phyloP scores from a whole-genome alignment of 75 land plant genomes.

The Sequoiadendron giganteum region DNA sequence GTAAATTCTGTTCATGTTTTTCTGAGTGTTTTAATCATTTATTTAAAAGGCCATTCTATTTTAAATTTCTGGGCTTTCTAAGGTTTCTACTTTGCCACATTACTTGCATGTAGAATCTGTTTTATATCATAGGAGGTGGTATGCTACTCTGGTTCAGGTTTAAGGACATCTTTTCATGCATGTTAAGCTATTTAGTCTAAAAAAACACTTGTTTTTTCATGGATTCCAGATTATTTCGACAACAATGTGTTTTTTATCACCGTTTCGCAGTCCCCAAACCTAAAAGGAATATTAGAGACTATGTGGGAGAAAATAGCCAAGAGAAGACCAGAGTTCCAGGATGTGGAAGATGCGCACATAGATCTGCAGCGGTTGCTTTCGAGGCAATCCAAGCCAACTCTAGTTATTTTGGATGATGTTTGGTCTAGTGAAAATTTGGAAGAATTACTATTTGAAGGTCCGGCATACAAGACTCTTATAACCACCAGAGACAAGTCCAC shows the following conservation, averaged over 20 bases:
- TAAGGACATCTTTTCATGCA: no score
- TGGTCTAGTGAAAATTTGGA: slow-evolving; percentile 42
- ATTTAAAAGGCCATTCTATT: no score
- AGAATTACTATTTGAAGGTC: slow-evolving; percentile 27
- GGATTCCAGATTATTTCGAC: no score
- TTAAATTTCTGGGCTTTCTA: no score
- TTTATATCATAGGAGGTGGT: no score
- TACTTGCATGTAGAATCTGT: no score
- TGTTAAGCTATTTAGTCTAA: no score
- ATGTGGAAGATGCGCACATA: neutral
- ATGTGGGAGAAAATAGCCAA: slow-evolving; percentile 22
- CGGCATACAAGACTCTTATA: slow-evolving; percentile 37
- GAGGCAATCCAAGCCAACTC: neutral
- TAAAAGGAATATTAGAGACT: neutral
- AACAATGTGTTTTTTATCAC: neutral
- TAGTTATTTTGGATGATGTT: neutral
- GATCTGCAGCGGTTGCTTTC: neutral
- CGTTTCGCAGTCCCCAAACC: slow-evolving; percentile 37
- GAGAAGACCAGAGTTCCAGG: neutral
- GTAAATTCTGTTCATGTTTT: no score
- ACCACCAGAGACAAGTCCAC: slow-evolving; percentile 21
- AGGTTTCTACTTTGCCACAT: no score
- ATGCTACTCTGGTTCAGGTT: no score
- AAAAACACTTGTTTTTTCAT: no score
- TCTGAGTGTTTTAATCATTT: no score